Conservation (phyloP, 2,329 filamentous ascomycete species). For the Daldinia sp. region DNA sequence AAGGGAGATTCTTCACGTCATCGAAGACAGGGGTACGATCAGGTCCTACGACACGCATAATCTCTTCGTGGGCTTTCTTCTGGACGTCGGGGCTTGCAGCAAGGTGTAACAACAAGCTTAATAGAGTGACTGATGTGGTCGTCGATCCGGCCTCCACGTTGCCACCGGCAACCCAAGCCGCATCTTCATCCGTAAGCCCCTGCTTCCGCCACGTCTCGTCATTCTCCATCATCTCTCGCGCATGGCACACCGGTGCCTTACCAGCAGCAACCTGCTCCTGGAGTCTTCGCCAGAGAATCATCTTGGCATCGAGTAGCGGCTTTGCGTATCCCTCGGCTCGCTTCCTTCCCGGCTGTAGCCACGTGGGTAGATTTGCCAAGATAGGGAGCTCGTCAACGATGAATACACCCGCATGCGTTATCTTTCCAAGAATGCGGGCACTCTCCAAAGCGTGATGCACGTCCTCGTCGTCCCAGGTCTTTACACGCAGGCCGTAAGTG, state of each 20-base stretch:
- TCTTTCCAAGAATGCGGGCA: conserved; percentile 32
- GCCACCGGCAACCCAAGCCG: conserved; percentile 41
- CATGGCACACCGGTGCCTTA: conserved; percentile 38
- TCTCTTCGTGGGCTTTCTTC: conserved; percentile 53
- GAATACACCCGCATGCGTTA: conserved; percentile 38
- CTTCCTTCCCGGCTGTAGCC: conserved; percentile 40
- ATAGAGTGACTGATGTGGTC: conserved; percentile 50
- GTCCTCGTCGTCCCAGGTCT: conserved; percentile 39
- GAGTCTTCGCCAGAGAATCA: conserved; percentile 40
- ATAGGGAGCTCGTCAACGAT: conserved; percentile 40
- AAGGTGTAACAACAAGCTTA: conserved; percentile 41
- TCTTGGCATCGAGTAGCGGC: conserved; percentile 11
- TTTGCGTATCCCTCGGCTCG: conserved; percentile 13
- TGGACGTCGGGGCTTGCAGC: conserved; percentile 43
- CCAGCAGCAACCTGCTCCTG: conserved; percentile 25
- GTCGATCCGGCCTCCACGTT: conserved; percentile 51
- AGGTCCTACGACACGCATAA: conserved; percentile 50
- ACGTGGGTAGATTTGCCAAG: conserved; percentile 35
- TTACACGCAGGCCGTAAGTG: conserved; percentile 41
- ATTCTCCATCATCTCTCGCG: conserved; percentile 37
- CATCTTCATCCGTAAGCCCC: conserved; percentile 40
- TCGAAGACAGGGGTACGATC: conserved; percentile 43
- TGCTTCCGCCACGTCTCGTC: conserved; percentile 34
- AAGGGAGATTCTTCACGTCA: conserved; percentile 46
- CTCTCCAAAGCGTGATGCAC: conserved; percentile 24